Conservation (phyloP, 805 yeast species). For the Cyberlindnera euphorbiiphila region DNA sequence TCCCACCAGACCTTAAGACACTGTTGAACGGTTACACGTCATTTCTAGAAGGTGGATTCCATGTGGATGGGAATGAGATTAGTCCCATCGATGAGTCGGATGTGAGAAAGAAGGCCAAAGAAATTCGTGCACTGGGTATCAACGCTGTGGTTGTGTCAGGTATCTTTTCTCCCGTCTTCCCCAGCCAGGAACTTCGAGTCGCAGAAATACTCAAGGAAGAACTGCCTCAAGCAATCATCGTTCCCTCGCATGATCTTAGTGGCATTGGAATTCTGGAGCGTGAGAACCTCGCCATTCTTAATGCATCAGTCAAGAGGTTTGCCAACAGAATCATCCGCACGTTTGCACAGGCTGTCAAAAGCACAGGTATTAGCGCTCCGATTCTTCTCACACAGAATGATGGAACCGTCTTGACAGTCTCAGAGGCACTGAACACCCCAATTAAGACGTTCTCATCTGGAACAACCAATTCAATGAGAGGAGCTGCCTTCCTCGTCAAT, state of each 20-base stretch:
- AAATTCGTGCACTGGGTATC: conserved; percentile 33
- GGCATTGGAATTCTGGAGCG: conserved; percentile 44
- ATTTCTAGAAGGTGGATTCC: conserved; percentile 38
- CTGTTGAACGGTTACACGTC: conserved; percentile 36
- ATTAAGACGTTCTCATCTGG: conserved; percentile 48
- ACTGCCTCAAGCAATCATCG: conserved; percentile 34
- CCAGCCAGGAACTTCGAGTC: conserved; percentile 36
- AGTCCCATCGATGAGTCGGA: conserved; percentile 31
- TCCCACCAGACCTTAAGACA: conserved; percentile 36
- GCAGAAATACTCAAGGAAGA: conserved; percentile 32
- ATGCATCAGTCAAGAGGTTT: conserved; percentile 41
- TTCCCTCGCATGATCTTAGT: conserved; percentile 38
- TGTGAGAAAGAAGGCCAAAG: conserved; percentile 28
- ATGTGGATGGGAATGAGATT: conserved; percentile 40
- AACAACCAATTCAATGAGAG: conserved; percentile 47
- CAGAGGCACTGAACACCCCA: conserved; percentile 39
- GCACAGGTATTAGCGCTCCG: conserved; percentile 36
- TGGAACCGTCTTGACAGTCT: conserved; percentile 43
- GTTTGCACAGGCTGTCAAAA: conserved; percentile 36
- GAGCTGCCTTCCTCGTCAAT: conserved; percentile 39
- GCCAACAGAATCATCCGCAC: conserved; percentile 39
- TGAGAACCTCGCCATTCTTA: conserved; percentile 45
- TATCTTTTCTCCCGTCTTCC: conserved; percentile 37
- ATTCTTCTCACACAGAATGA: conserved; percentile 45
- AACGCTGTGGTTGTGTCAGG: conserved; percentile 39